Percentiles rank a stretch among this genome's conserved stretches.
Evolutionary conservation across 768 basidiomycete species (phyloP).

Genomic region (Trametes maxima): DNA sequence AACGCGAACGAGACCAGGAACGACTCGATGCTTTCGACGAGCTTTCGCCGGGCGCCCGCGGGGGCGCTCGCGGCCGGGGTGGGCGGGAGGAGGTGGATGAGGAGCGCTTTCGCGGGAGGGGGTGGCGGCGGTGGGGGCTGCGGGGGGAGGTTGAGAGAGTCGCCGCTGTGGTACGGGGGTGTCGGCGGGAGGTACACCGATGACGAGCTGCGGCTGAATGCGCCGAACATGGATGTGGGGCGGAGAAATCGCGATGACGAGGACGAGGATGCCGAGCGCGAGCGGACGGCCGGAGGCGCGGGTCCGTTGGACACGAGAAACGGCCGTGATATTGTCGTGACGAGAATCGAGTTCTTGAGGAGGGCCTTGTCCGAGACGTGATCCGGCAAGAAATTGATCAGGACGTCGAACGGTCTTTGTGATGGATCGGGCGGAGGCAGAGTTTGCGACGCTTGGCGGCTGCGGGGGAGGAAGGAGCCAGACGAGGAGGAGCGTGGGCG

Average conservation of each 20-base stretch:
- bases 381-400: conserved; percentile 41
- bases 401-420: conserved; percentile 41
- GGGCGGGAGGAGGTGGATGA: conserved; percentile 38
- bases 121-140: conserved; percentile 1
- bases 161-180: conserved; percentile 17
- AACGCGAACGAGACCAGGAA: conserved; percentile 41
- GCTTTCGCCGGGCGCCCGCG: conserved; percentile 29
- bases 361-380: conserved; percentile 36
- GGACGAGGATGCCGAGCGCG: conserved; percentile 7
- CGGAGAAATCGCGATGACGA: conserved; percentile 10
- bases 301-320: conserved; percentile 34
- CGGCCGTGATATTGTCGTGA: conserved; percentile 42
- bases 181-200: conserved; percentile 20
- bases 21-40: conserved; percentile 40
- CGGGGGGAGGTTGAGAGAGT: conserved; percentile 7
- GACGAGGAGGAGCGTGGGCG: conserved; percentile 20
- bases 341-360: conserved; percentile 43
- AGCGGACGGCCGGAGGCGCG: conserved; percentile 1
- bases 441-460: conserved; percentile 10
- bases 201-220: conserved; percentile 14
- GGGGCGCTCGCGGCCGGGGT: conserved; percentile 14
- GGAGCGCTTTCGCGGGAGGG: conserved; percentile 25
- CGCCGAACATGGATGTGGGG: conserved; percentile 15
- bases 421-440: conserved; percentile 34
- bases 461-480: conserved; percentile 9